These are phyloP conservation scores for Diplotaxis tenuifolia DNA, from an alignment of 345 rosid genomes.

Conservation along the genomic window DNA sequence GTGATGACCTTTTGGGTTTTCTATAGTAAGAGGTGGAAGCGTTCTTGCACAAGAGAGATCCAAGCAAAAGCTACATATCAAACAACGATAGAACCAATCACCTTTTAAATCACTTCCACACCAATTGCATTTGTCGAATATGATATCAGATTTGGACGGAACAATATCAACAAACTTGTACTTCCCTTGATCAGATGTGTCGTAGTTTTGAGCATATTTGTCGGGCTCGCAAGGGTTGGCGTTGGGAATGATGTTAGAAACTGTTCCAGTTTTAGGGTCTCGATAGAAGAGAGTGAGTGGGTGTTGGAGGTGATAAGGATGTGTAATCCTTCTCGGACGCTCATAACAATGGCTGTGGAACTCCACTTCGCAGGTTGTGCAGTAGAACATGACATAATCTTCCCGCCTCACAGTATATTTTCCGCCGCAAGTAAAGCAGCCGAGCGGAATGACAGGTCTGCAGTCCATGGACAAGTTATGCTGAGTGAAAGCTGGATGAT, in stretches of 20 bases:
- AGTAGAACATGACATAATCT: not conserved
- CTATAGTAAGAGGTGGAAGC: not conserved
- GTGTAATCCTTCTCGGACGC: not conserved
- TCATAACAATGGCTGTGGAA: not conserved
- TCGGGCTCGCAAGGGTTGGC: not conserved
- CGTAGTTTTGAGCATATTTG: not conserved
- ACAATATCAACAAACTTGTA: not conserved
- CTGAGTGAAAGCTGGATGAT: not conserved
- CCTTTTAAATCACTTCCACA: not conserved
- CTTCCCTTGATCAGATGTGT: not conserved
- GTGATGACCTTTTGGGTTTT: not conserved
- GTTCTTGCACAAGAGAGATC: too few relatives aligned
- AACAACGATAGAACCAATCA: not conserved
- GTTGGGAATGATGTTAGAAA: not conserved
- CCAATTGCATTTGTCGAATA: too few relatives aligned
- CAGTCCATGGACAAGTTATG: not conserved
- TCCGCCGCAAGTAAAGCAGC: not conserved
- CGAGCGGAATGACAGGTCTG: not conserved
- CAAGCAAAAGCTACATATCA: too few relatives aligned
- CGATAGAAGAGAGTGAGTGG: not conserved
- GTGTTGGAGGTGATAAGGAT: not conserved
- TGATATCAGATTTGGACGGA: not conserved
- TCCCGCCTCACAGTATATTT: not conserved
- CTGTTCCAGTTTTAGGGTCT: not conserved
- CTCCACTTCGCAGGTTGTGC: not conserved